phyloP scores from a whole-genome alignment of 768 basidiomycete genomes.

The Gymnopilus junonius region DNA sequence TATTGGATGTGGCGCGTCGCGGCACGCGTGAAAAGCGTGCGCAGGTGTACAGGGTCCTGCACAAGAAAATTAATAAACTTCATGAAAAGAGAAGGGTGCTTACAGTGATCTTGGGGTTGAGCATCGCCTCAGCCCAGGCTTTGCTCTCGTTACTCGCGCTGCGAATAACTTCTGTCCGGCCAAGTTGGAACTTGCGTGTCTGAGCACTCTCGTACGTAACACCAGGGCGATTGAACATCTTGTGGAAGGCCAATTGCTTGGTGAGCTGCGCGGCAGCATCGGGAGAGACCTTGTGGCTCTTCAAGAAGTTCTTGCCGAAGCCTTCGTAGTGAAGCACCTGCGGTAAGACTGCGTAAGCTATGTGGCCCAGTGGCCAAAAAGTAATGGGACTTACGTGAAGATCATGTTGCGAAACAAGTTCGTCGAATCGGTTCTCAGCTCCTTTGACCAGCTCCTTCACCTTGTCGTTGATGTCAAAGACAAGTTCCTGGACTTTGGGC shows the following conservation, averaged over 20 bases:
- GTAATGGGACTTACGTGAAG: slow-evolving; percentile 54
- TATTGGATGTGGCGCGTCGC: slow-evolving; percentile 86
- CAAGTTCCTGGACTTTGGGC: slow-evolving; percentile 65
- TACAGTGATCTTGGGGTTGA: slow-evolving; percentile 48
- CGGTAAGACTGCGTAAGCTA: background rate
- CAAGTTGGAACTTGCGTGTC: slow-evolving; percentile 89
- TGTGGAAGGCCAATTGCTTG: slow-evolving; percentile 95
- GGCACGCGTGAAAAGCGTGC: slow-evolving; percentile 74
- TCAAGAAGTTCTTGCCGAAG: slow-evolving; percentile 89
- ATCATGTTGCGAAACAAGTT: slow-evolving; percentile 78
- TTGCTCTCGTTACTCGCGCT: slow-evolving; percentile 82
- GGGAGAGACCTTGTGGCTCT: slow-evolving; percentile 80
- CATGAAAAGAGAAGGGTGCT: slow-evolving; percentile 38
- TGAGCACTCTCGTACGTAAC: slow-evolving; percentile 94
- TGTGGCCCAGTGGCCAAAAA: background rate
- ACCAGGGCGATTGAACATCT: slow-evolving; percentile 74
- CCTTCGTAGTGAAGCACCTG: slow-evolving; percentile 83
- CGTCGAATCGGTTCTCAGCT: slow-evolving; percentile 73
- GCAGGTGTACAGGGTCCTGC: slow-evolving; percentile 48
- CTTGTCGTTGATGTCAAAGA: slow-evolving; percentile 66
- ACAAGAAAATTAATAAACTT: background rate
- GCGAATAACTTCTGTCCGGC: slow-evolving; percentile 95
- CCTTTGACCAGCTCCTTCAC: slow-evolving; percentile 55
- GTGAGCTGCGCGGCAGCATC: slow-evolving; percentile 96
- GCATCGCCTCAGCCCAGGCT: slow-evolving; percentile 91